These are phyloP conservation scores for Scutellaria barbata DNA, from an alignment of 257 asterid genomes.

Conservation along the genomic window DNA sequence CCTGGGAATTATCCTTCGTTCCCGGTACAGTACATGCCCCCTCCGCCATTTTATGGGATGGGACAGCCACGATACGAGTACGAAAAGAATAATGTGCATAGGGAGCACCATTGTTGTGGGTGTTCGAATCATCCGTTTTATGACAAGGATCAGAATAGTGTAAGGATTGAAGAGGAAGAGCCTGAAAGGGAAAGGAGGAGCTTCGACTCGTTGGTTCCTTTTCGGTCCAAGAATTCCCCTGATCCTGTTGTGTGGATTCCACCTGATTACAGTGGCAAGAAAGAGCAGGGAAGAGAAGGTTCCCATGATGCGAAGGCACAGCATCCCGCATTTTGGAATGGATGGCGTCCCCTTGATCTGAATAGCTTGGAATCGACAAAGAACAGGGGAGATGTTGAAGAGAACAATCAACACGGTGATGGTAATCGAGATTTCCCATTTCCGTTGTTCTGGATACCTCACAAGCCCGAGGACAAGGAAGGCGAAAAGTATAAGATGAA, in stretches of 20 bases:
- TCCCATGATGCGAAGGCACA: constrained; percentile 37
- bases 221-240: constrained; percentile 38
- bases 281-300: constrained; percentile 31
- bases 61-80: constrained; percentile 46
- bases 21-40: constrained; percentile 48
- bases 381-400: constrained; percentile 33
- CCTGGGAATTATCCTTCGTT: constrained; percentile 41
- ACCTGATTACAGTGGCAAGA: constrained; percentile 29
- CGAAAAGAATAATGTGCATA: constrained; percentile 38
- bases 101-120: constrained; percentile 57
- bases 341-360: constrained; percentile 49
- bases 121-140: constrained; percentile 49
- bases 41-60: constrained; percentile 37
- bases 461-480: constrained; percentile 39
- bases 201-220: constrained; percentile 44
- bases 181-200: constrained; percentile 40
- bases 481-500: constrained; percentile 23
- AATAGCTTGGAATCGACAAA: constrained; percentile 34
- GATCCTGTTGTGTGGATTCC: constrained; percentile 55
- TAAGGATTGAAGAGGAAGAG: constrained; percentile 61
- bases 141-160: constrained; percentile 39
- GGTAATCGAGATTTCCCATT: constrained; percentile 43
- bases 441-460: constrained; percentile 71
- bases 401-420: constrained; percentile 30
- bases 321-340: constrained; percentile 37